Evolutionary conservation across 495 filamentous ascomycete genomes (phyloP).

Genomic region (Penicillium nucicola): DNA sequence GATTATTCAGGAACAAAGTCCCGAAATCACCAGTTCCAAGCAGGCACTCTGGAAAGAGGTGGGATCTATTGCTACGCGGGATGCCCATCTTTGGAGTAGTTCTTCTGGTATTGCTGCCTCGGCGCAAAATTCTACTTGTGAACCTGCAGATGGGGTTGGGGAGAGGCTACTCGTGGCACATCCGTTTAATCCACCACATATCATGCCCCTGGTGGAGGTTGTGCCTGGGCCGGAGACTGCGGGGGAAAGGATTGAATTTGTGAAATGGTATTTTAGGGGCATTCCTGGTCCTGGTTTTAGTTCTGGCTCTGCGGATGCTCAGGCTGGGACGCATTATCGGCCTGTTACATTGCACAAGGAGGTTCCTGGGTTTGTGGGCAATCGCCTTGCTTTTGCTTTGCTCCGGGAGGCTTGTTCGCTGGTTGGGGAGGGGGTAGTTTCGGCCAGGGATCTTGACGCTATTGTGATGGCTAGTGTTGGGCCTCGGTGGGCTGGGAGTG

Average conservation of each 20-base stretch:
- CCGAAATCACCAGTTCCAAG: slow-evolving; percentile 51
- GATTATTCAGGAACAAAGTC: slow-evolving; percentile 59
- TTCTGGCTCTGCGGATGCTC: too few relatives aligned
- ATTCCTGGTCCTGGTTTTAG: slow-evolving; percentile 34
- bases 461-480: slow-evolving; percentile 50
- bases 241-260: slow-evolving; percentile 36
- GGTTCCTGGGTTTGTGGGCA: slow-evolving; percentile 50
- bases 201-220: slow-evolving; percentile 61
- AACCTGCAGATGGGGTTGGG: slow-evolving; percentile 32
- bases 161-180: slow-evolving; percentile 53
- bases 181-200: slow-evolving; percentile 62
- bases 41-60: slow-evolving; percentile 49
- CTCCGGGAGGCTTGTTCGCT: slow-evolving; percentile 45
- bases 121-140: slow-evolving; percentile 29
- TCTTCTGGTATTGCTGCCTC: slow-evolving; percentile 57
- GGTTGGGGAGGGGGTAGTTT: slow-evolving; percentile 44
- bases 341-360: slow-evolving; percentile 55
- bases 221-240: slow-evolving; percentile 47
- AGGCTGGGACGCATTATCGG: slow-evolving; percentile 16
- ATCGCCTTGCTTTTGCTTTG: slow-evolving; percentile 48
- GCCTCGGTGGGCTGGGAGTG: slow-evolving; percentile 54
- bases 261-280: slow-evolving; percentile 44
- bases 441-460: slow-evolving; percentile 43
- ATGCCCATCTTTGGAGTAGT: slow-evolving; percentile 53
- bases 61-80: slow-evolving; percentile 28